Percentiles rank a stretch among this genome's conserved stretches.
Conservation (phyloP, 2,329 filamentous ascomycete genomes). For the Pestalotiopsis sp. region DNA sequence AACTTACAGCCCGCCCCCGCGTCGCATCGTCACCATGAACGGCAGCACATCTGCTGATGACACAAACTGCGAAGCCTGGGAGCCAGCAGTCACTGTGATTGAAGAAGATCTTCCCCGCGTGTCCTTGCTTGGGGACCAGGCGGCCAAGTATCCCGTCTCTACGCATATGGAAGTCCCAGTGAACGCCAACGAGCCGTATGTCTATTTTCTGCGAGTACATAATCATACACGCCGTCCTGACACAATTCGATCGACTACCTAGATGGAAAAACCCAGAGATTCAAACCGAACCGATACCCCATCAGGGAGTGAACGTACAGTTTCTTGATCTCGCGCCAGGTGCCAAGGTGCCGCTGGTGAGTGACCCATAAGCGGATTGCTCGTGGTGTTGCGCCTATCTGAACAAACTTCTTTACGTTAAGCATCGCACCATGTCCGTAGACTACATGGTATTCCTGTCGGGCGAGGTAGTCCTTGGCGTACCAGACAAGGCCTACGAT, state of each 20-base stretch:
- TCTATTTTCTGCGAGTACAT: not conserved
- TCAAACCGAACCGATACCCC: not conserved
- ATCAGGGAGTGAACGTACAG: not conserved
- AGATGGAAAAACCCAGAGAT: not conserved
- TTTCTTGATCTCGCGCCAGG: not conserved
- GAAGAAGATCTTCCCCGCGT: not conserved
- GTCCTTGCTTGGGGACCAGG: not conserved
- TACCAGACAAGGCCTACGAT: not conserved
- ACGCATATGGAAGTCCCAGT: not conserved
- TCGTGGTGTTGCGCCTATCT: not conserved
- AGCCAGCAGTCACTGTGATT: not conserved
- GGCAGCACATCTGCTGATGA: not conserved
- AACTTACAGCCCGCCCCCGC: not conserved
- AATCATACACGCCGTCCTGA: not conserved
- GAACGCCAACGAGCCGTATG: not conserved
- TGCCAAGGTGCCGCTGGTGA: not conserved
- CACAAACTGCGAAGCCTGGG: not conserved
- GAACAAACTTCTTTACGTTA: not conserved
- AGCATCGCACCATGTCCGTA: not conserved
- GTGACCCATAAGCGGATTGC: not conserved
- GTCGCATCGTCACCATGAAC: not conserved
- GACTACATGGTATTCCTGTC: not conserved
- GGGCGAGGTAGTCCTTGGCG: not conserved
- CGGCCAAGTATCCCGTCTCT: not conserved
- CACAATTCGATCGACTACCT: not conserved